Base-by-base conservation (phyloP, 768 basidiomycete genomes). In the Leucocoprinus leucothites region DNA sequence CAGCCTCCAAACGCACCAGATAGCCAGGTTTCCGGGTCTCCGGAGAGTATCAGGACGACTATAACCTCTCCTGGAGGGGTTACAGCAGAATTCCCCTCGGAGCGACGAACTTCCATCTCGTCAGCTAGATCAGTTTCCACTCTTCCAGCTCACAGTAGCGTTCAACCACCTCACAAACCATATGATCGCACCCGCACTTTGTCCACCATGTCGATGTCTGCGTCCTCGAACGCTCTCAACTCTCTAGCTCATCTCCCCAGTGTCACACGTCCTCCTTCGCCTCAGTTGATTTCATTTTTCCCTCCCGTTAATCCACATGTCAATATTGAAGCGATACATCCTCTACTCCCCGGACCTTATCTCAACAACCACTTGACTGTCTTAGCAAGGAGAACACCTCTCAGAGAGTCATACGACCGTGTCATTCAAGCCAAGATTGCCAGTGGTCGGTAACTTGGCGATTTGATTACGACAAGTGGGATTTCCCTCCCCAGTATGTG, bases 271-370 rank as follows among this genome's bases (percentile, higher is more conserved):
- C 77, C 71, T 16, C 72, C 75, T 9, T 74, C 72, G 16, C 76
- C 75, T 9, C 82, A 81, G 54, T 67, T 82, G 48, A 75, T 82
- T 5, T 71, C 78, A 7, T 79, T 83, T 68, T 89, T 91, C 71
- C 87, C 89, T 8, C 77, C 82, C 0, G 68, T 71, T n/a, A 84
- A 81, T 53, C 75, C 81, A 16, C 74, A 77, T 46, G 71, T 71
- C 21, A 74, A 82, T 52, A 69, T 82, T 18, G 86, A 89, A 64
- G 73, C 70, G 22, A 80, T 86, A 8, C 89, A 91, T 64, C 80
- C 87, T 0, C 74, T 90, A 16, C 75, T 91, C 21, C 89, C 89
- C 0, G 79, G 81, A 2, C 87, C 88, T 40, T 90, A 89, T 64
- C 67, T 88, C 58, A 80, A 74, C 60, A 81, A 85, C 55, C 89